Conservation (phyloP, 352 stramenopile genomes). For the Thraustochytrium sp. region DNA sequence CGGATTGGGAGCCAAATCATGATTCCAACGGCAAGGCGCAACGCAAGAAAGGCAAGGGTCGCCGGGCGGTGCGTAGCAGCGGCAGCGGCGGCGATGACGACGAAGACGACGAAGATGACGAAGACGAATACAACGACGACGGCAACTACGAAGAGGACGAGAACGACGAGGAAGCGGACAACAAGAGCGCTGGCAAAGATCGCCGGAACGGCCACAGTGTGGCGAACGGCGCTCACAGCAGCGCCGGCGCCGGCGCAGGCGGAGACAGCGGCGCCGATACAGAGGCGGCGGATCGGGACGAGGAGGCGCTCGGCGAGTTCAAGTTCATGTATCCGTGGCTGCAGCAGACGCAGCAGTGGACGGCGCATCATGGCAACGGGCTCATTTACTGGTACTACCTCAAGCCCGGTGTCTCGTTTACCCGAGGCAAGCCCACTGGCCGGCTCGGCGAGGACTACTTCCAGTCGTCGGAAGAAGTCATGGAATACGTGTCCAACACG, state of each 20-base stretch:
- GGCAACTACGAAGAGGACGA: neutral
- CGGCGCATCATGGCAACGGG: neutral
- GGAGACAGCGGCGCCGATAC: neutral
- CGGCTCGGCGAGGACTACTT: constrained; percentile 1
- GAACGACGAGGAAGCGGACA: neutral
- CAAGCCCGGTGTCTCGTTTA: neutral
- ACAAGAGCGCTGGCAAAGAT: neutral
- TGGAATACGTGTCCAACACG: neutral
- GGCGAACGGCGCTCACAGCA: too few species aligned
- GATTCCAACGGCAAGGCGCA: too few species aligned
- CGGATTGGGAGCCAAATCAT: neutral
- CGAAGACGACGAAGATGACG: neutral
- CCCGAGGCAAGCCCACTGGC: neutral
- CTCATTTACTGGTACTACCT: constrained; percentile 3
- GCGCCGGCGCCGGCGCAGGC: neutral
- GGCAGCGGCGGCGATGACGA: neutral
- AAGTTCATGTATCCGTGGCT: constrained; percentile 17
- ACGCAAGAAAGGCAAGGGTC: too few species aligned
- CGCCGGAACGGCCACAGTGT: neutral
- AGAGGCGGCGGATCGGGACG: neutral
- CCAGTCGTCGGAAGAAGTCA: neutral
- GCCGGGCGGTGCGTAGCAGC: too few species aligned
- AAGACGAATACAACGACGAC: neutral
- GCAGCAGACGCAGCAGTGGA: neutral
- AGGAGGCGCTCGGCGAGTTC: neutral